Evolutionary conservation across 116 monocot species (phyloP), one percentile per base, ranked within the genome.

Genomic region (Trichopus zeylanicus): DNA sequence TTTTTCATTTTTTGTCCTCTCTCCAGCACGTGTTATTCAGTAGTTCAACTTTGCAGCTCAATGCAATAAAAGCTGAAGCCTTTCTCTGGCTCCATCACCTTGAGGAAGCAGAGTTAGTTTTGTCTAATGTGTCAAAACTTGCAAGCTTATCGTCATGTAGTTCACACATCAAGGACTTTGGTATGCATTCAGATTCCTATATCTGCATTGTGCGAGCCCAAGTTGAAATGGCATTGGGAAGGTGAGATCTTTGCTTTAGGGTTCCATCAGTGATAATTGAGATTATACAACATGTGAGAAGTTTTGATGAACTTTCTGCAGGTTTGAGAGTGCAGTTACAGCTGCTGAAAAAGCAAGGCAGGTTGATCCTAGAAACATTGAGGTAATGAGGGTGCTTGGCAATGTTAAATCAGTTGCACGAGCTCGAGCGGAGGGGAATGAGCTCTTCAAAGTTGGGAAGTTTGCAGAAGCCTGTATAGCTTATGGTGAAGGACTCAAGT

Each of bases 191-290:
- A 0, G 35, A 63, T 64, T 79, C 84, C 7, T 97, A 91, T 35
- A n/a, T 87, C 0, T 66, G 58, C 57, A 52, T 82, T 51, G 82
- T 91, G 13, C 66, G 58, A 21, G 88, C 98, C 11, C 81, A 75
- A 66, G 84, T 98, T 58, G 98, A 98, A 29, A 82, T 88, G 88
- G 98, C 91, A 29, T 58, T 91, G 35, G 88, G 91, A 27, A 91
- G 91, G 91, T 98, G 63, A 80, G 80, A 23, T 75, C 25, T 25
- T n/a, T 28, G 58, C 28, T 29, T 70, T 31, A 29, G 23, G 47
- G 5, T 31, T 35, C 39, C 53, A 22, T n/a, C 4, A 26, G 35
- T 11, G 53, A 7, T 0, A 24, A 27, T 16, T 63, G 3, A 31
- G 21, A 24, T 37, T 22, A n/a, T n/a, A 6, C 26, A 51, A 51